phyloP scores from a whole-genome alignment of 2,329 filamentous ascomycete species.

The Plenodomus biglobosus region DNA sequence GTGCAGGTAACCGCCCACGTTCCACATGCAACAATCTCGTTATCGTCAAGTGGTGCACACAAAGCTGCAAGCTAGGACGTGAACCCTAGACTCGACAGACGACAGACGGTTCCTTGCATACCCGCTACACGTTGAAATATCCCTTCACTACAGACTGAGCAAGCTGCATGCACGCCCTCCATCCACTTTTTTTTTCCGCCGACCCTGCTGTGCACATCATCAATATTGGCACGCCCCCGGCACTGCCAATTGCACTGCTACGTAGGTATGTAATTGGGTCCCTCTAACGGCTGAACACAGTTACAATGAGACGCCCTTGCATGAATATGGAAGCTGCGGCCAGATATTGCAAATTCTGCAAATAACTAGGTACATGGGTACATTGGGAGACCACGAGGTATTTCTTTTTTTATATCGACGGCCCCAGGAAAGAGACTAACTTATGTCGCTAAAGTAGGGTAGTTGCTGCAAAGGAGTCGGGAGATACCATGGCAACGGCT shows the following conservation, averaged over 20 bases:
- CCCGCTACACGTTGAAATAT: slow-evolving; percentile 1
- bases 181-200: slow-evolving; percentile 8
- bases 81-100: background rate
- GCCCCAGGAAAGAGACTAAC: too few species aligned
- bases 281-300: too few species aligned
- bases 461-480: slow-evolving; percentile 1
- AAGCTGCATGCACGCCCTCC: slow-evolving; percentile 6
- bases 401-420: too few species aligned
- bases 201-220: slow-evolving; percentile 10
- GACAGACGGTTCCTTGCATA: slow-evolving; percentile 5
- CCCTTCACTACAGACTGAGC: slow-evolving; percentile 1
- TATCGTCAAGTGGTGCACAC: slow-evolving; percentile 1
- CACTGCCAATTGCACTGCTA: too few species aligned
- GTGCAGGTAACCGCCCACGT: slow-evolving; percentile 6
- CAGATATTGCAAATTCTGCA: background rate
- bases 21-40: slow-evolving; percentile 4
- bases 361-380: too few species aligned
- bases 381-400: background rate
- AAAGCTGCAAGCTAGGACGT: background rate
- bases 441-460: too few species aligned
- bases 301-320: too few species aligned
- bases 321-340: background rate
- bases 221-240: background rate
- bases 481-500: background rate
- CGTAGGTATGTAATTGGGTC: too few species aligned